Percentiles rank a stretch among this genome's conserved stretches.
Evolutionary conservation across 83 land plant species (phyloP).

Genomic region (Diphasiastrum complanatum): DNA sequence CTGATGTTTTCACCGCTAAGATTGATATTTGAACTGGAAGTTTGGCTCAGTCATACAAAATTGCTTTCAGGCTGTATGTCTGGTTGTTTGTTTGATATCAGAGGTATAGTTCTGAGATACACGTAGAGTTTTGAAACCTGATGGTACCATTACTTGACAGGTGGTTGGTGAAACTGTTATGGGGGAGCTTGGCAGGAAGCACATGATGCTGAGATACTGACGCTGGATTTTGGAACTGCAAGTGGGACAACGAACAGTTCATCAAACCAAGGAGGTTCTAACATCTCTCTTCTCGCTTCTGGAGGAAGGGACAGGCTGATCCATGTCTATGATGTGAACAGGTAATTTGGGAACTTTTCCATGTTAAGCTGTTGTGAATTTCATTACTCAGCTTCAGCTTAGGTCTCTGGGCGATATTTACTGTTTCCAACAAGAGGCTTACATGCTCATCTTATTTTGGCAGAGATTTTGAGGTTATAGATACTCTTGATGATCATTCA

Average conservation of each 20-base stretch:
- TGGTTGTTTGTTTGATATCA: background rate
- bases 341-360: background rate
- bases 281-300: conserved; percentile 8
- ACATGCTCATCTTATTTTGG: background rate
- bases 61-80: no score
- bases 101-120: background rate
- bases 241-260: no score
- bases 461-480: conserved; percentile 6
- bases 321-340: conserved; percentile 10
- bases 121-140: no score
- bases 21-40: no score
- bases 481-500: conserved; percentile 14
- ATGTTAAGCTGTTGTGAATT: no score
- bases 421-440: background rate
- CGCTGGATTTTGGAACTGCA: background rate
- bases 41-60: no score
- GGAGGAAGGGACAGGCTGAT: conserved; percentile 11
- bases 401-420: no score
- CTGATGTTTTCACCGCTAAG: no score
- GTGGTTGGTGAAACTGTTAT: background rate
- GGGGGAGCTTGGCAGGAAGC: conserved; percentile 8
- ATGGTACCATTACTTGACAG: conserved; percentile 6
- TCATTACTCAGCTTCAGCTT: no score
- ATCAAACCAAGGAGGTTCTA: background rate
- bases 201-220: conserved; percentile 13